phyloP scores from a whole-genome alignment of 495 filamentous ascomycete species.

The Talaromyces liani region DNA sequence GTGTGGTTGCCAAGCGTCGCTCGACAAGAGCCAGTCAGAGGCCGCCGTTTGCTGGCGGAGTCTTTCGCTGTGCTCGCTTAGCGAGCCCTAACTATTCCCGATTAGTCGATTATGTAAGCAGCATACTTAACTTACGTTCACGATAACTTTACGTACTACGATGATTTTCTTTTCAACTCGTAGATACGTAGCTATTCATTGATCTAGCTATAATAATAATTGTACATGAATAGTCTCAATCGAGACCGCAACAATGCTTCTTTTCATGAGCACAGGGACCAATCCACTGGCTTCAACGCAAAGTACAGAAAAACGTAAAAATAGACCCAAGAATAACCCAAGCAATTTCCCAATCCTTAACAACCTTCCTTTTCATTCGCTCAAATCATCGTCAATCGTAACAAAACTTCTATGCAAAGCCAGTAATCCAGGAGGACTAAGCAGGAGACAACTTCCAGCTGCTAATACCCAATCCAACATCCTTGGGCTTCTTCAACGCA shows the following conservation, averaged over 20 bases:
- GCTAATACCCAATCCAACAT: slow-evolving; percentile 60
- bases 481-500: slow-evolving; percentile 53
- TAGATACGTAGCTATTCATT: background rate
- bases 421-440: background rate
- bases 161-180: no score
- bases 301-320: background rate
- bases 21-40: slow-evolving; percentile 17
- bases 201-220: background rate
- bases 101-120: background rate
- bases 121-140: background rate
- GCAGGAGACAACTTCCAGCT: slow-evolving; percentile 20
- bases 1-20: slow-evolving; percentile 32
- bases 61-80: slow-evolving; percentile 29
- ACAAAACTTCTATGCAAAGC: background rate
- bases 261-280: background rate
- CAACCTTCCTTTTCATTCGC: background rate
- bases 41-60: slow-evolving; percentile 14
- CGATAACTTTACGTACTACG: no score
- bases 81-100: slow-evolving; percentile 31
- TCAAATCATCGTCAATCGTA: background rate
- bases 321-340: background rate
- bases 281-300: background rate
- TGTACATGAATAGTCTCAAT: background rate
- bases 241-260: background rate
- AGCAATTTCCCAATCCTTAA: background rate